These are phyloP conservation scores for Curvularia spicifera DNA, from an alignment of 2,329 filamentous ascomycete genomes.

Conservation along the genomic window DNA sequence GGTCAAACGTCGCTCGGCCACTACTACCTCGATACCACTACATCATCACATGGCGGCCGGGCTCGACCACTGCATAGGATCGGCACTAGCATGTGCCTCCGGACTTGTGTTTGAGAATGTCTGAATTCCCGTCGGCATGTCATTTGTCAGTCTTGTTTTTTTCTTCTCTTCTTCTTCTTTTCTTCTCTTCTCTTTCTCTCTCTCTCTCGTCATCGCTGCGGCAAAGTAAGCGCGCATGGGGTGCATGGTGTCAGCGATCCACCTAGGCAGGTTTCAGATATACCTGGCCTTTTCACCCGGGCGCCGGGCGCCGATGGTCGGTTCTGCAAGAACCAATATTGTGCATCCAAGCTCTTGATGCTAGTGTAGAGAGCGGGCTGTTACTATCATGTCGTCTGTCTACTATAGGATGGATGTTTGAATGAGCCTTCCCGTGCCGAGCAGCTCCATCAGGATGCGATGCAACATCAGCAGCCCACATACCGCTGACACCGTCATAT, in stretches of 20 bases:
- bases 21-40: too few species aligned
- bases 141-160: slow-evolving; percentile 4
- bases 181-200: neutral
- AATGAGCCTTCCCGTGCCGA: neutral
- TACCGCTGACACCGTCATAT: neutral
- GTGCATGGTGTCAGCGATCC: slow-evolving; percentile 18
- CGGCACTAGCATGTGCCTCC: slow-evolving; percentile 12
- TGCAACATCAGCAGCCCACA: slow-evolving; percentile 1
- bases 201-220: too few species aligned
- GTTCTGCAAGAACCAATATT: slow-evolving; percentile 14
- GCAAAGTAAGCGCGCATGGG: slow-evolving; percentile 2
- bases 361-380: slow-evolving; percentile 7
- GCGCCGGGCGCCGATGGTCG: slow-evolving; percentile 1
- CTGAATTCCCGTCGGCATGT: slow-evolving; percentile 13
- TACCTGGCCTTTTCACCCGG: slow-evolving; percentile 5
- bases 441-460: neutral
- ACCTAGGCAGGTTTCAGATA: slow-evolving; percentile 31
- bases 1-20: neutral
- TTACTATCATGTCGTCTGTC: slow-evolving; percentile 1
- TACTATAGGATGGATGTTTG: slow-evolving; percentile 3
- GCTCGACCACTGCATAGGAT: slow-evolving; percentile 9
- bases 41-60: neutral
- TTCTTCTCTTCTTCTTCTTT: neutral
- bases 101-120: slow-evolving; percentile 14
- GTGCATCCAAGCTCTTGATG: slow-evolving; percentile 12